phyloP scores from a whole-genome alignment of 305 asterid genomes.

The Solanum hybrid region DNA sequence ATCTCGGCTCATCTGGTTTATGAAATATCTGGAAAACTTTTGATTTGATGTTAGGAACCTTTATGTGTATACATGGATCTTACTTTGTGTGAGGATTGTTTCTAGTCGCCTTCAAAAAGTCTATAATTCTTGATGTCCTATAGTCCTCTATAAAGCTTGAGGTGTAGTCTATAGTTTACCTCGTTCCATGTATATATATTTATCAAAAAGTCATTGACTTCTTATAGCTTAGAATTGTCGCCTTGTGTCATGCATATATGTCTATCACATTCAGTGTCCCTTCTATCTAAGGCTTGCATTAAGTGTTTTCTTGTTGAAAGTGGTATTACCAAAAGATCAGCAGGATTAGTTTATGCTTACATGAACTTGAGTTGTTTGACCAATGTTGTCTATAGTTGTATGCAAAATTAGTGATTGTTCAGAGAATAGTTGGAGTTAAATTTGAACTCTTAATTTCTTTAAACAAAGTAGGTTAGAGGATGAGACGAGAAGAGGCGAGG shows the following conservation, averaged over 20 bases:
- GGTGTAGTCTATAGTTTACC: background rate
- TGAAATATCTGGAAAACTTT: background rate
- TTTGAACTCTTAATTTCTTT: background rate
- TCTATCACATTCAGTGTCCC: background rate
- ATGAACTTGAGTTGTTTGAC: background rate
- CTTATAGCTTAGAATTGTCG: background rate
- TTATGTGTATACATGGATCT: background rate
- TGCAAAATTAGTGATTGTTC: background rate
- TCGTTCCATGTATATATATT: background rate
- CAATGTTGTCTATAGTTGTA: background rate
- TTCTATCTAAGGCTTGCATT: background rate
- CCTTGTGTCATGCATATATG: background rate
- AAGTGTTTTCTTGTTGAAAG: background rate
- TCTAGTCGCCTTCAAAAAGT: background rate
- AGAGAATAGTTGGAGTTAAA: background rate
- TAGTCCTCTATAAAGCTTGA: background rate
- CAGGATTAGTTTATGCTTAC: background rate
- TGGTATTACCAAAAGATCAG: background rate
- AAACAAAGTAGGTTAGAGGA: too few relatives aligned
- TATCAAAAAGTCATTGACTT: background rate
- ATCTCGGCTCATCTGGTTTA: background rate
- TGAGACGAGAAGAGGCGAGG: background rate
- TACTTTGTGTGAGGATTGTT: background rate
- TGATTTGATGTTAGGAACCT: background rate
- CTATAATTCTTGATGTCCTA: background rate